Percentiles rank a stretch among this genome's conserved stretches.
These are phyloP conservation scores for Xylaria telfairii DNA, from an alignment of 495 filamentous ascomycete species.

Conservation along the genomic window DNA sequence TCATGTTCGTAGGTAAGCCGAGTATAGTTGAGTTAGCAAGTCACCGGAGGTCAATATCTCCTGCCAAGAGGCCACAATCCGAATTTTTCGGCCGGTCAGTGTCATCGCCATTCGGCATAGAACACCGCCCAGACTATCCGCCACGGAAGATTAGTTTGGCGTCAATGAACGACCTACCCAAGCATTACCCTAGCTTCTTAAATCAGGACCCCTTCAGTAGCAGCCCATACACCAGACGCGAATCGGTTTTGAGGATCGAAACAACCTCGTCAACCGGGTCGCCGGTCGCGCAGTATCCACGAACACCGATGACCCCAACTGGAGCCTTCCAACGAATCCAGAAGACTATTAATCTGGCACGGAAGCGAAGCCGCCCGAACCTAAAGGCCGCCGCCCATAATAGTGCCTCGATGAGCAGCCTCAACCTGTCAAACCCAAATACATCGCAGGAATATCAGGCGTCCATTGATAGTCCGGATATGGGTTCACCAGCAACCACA, in stretches of 20 bases:
- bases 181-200: conserved; percentile 49
- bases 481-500: conserved; percentile 29
- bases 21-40: conserved; percentile 52
- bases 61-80: conserved; percentile 37
- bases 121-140: conserved; percentile 27
- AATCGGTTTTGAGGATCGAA: conserved; percentile 28
- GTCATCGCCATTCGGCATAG: conserved; percentile 36
- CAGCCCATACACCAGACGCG: conserved; percentile 29
- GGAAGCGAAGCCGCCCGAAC: conserved; percentile 54
- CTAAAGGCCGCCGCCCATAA: conserved; percentile 37
- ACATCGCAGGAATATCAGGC: conserved; percentile 31
- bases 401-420: conserved; percentile 29
- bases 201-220: conserved; percentile 53
- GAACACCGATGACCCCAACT: conserved; percentile 47
- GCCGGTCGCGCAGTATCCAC: too few relatives aligned
- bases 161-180: conserved; percentile 43
- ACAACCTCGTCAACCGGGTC: conserved; percentile 25
- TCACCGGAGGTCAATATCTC: conserved; percentile 46
- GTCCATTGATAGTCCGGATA: not conserved
- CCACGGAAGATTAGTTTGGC: conserved; percentile 41
- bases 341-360: conserved; percentile 51
- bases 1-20: conserved; percentile 55
- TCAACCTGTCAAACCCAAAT: conserved; percentile 31
- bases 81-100: conserved; percentile 36
- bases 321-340: conserved; percentile 49